phyloP scores from a whole-genome alignment of 345 rosid species.

The Rhizophora apiculata region DNA sequence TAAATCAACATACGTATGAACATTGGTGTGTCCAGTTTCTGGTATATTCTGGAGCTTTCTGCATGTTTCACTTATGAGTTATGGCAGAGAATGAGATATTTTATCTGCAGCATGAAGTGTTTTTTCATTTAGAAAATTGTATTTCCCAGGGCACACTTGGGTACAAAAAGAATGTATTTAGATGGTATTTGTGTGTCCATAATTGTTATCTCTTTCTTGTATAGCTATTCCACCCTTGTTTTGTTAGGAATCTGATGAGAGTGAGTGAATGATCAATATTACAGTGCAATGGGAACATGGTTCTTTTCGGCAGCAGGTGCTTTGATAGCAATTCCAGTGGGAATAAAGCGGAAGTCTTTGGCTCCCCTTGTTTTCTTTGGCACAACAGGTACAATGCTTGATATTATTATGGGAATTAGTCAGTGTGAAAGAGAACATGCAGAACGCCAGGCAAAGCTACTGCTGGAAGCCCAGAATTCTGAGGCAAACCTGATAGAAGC shows the following conservation, averaged over 20 bases:
- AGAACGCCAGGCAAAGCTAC: slow-evolving; percentile 78
- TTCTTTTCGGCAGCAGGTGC: slow-evolving; percentile 85
- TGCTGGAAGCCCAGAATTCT: slow-evolving; percentile 58
- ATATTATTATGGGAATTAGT: slow-evolving; percentile 79
- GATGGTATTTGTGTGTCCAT: neutral
- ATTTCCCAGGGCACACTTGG: neutral
- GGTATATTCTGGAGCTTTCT: too few species aligned
- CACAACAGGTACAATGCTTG: slow-evolving; percentile 95
- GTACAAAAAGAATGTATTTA: neutral
- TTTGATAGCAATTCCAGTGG: slow-evolving; percentile 85
- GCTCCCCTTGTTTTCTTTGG: slow-evolving; percentile 93
- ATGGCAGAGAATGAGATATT: too few species aligned
- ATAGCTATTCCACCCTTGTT: neutral
- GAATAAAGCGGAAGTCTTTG: slow-evolving; percentile 81
- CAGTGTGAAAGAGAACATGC: slow-evolving; percentile 98
- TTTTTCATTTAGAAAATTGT: neutral
- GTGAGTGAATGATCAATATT: slow-evolving; percentile 17
- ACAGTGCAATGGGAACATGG: slow-evolving; percentile 95
- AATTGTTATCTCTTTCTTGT: neutral
- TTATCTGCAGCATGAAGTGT: too few species aligned
- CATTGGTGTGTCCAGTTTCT: too few species aligned
- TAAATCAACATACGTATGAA: too few species aligned
- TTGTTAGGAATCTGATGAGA: neutral
- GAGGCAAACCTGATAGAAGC: slow-evolving; percentile 42
- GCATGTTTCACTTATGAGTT: too few species aligned